Percentiles rank a stretch among this genome's conserved stretches.
Evolutionary conservation across 306 rosid species (phyloP).

Genomic region (cucumber (Cucumis sativus)): DNA sequence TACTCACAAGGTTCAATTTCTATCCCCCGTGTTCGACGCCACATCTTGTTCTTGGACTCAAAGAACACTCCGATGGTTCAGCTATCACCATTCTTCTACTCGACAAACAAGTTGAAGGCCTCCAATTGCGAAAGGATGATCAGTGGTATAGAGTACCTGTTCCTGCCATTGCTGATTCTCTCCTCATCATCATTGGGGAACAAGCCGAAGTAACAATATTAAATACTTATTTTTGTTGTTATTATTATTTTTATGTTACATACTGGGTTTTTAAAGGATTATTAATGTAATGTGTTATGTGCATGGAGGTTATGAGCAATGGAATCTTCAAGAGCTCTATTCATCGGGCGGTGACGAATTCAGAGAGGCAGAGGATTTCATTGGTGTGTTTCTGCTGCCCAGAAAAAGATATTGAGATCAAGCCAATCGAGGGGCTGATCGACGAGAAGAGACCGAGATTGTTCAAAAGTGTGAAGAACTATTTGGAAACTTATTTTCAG

Average conservation of each 20-base stretch:
- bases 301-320: slow-evolving; percentile 25
- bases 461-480: slow-evolving; percentile 29
- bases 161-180: slow-evolving; percentile 49
- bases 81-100: slow-evolving; percentile 51
- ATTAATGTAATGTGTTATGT: background rate
- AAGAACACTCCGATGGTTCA: slow-evolving; percentile 65
- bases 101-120: slow-evolving; percentile 58
- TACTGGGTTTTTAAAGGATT: background rate
- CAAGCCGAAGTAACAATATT: slow-evolving; percentile 35
- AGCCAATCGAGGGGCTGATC: slow-evolving; percentile 26
- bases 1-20: slow-evolving; percentile 42
- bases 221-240: no score
- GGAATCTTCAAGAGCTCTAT: slow-evolving; percentile 55
- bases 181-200: slow-evolving; percentile 64
- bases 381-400: slow-evolving; percentile 40
- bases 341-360: slow-evolving; percentile 43
- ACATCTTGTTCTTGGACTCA: slow-evolving; percentile 49
- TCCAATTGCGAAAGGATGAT: slow-evolving; percentile 43
- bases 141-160: slow-evolving; percentile 61
- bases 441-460: slow-evolving; percentile 36
- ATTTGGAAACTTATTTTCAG: slow-evolving; percentile 19
- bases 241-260: no score
- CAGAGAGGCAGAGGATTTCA: slow-evolving; percentile 41
- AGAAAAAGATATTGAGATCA: slow-evolving; percentile 35
- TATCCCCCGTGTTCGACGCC: slow-evolving; percentile 60